A percentile compares a stretch with the other conserved stretches of the same genome.
Evolutionary conservation across 805 yeast species (phyloP).

Genomic region (Blastobotrys attinorum): DNA sequence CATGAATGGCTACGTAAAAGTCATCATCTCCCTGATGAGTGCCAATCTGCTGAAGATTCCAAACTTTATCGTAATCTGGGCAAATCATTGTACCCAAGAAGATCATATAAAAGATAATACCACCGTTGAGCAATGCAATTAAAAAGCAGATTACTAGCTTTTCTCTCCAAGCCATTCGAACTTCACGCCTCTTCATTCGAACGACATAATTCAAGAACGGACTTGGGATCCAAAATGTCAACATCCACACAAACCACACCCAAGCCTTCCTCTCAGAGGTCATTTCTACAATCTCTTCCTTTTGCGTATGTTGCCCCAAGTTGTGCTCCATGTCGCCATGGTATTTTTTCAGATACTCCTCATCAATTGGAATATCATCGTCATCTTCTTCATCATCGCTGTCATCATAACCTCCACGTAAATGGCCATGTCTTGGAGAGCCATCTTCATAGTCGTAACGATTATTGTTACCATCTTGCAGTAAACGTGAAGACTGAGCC

Average conservation of each 20-base stretch:
- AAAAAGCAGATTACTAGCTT: conserved; percentile 31
- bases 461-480: neutral
- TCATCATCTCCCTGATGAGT: conserved; percentile 31
- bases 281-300: conserved; percentile 25
- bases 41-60: conserved; percentile 31
- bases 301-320: conserved; percentile 19
- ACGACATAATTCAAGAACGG: conserved; percentile 28
- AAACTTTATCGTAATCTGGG: conserved; percentile 35
- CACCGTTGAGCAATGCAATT: conserved; percentile 31
- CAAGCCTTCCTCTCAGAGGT: conserved; percentile 28
- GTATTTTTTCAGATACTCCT: conserved; percentile 24
- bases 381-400: conserved; percentile 13
- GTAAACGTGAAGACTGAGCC: neutral
- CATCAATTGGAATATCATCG: conserved; percentile 33
- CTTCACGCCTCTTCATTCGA: conserved; percentile 34
- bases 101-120: conserved; percentile 36
- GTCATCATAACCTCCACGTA: neutral
- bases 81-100: conserved; percentile 32
- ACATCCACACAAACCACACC: conserved; percentile 34
- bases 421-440: neutral
- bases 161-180: conserved; percentile 38
- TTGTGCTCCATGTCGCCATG: conserved; percentile 27
- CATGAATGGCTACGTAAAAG: conserved; percentile 33
- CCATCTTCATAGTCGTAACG: neutral
- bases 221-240: conserved; percentile 36